These are phyloP conservation scores for Prunus armeniaca DNA, from an alignment of 306 rosid species.

Conservation along the genomic window DNA sequence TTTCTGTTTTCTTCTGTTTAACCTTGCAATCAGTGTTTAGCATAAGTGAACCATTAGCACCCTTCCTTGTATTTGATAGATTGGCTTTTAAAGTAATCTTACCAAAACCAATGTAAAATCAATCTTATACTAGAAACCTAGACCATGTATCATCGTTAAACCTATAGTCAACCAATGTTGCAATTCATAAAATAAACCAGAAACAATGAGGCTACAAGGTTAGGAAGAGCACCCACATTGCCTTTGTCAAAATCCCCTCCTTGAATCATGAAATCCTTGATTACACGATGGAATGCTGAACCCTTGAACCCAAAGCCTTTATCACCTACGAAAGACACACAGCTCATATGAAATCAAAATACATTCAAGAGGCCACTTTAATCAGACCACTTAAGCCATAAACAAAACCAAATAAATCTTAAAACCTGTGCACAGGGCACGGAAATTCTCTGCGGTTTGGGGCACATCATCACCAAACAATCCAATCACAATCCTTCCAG, in stretches of 20 bases:
- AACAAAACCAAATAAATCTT: background rate
- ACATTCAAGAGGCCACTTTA: background rate
- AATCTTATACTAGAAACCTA: background rate
- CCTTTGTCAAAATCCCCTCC: constrained; percentile 96
- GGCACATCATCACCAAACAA: constrained; percentile 97
- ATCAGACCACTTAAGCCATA: background rate
- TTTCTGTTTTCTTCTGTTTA: background rate
- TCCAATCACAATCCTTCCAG: constrained; percentile 84
- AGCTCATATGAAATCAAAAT: background rate
- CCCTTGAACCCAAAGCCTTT: constrained; percentile 92
- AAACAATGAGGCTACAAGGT: background rate
- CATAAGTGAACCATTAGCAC: background rate
- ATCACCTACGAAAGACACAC: constrained; percentile 53
- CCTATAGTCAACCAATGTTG: background rate
- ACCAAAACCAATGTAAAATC: background rate
- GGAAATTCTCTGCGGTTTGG: constrained; percentile 85
- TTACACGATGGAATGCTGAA: constrained; percentile 81
- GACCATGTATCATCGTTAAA: background rate
- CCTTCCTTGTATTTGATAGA: background rate
- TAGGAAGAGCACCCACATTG: constrained; percentile 53
- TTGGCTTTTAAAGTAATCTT: background rate
- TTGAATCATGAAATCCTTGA: constrained; percentile 98
- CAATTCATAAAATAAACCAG: background rate
- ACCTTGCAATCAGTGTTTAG: background rate
- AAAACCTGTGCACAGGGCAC: constrained; percentile 92